Evolutionary conservation across 2,329 filamentous ascomycete species (phyloP).

Genomic region (Sordariomycetes sp.): DNA sequence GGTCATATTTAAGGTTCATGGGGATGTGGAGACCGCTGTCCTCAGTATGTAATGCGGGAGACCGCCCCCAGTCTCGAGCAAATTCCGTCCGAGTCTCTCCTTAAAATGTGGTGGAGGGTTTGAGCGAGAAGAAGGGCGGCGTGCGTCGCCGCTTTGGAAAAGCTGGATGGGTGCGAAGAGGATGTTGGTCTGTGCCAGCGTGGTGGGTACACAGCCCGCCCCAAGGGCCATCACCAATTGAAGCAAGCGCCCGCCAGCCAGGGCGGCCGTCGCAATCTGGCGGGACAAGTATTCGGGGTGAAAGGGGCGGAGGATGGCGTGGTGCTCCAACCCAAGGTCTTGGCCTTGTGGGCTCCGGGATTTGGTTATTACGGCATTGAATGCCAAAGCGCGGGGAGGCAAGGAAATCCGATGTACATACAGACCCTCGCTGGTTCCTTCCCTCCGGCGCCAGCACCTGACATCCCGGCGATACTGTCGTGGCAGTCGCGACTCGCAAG

Average conservation of each 20-base stretch:
- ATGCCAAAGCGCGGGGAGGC: not conserved
- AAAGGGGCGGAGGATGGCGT: not conserved
- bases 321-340: not conserved
- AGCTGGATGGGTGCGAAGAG: not conserved
- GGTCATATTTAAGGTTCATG: not conserved
- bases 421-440: not conserved
- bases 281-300: not conserved
- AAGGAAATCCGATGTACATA: not conserved
- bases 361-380: not conserved
- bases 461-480: not conserved
- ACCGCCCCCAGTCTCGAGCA: not conserved
- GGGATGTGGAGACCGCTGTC: not conserved
- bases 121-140: not conserved
- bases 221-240: not conserved
- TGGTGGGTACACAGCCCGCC: not conserved
- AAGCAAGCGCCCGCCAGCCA: not conserved
- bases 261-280: not conserved
- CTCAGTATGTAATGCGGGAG: not conserved
- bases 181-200: not conserved
- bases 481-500: not conserved
- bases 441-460: not conserved
- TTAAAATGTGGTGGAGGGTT: not conserved
- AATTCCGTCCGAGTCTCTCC: not conserved
- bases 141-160: not conserved
- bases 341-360: not conserved